Base-by-base conservation (phyloP, 345 rosid genomes). In the Pistacia vera region DNA sequence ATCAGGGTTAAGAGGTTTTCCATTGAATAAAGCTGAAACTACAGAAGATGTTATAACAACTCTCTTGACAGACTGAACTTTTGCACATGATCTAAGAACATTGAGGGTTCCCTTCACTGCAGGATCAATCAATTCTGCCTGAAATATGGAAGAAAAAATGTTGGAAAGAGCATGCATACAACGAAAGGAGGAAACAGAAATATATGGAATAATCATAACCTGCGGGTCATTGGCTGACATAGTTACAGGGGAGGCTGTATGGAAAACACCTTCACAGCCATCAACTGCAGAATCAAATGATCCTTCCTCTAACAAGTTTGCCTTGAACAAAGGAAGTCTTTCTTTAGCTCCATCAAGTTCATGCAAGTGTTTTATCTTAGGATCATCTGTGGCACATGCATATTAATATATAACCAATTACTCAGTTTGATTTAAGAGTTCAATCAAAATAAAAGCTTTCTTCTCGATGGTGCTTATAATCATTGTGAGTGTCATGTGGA, bases 101-200 rank as follows among this genome's bases (percentile, higher is more conserved):
- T 88, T 88, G 0, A 88, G 72, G 35, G 88, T 90, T 58, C 89
- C 89, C 72, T 83, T 88, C 10, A 90, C 28, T 4, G 88, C 90
- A 54, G 88, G 84, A 52, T 85, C 86, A 18, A 90, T 78, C 48
- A 90, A 3, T 41, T 88, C 87, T 1, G 60, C 79, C 86, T 80
- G 79, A 64, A 67, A 46, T 30, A 16, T 63, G 2, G 66, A 33
- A 62, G 18, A 33, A 62, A 62, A 14, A 54, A 54, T 16, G 16
- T 54, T 16, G 18, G n/a, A 16, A 54, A 20, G 0, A 54, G 57
- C 4, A 41, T 41, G 1, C 8, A 7, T 5, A 41, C 6, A 38
- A 6, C 2, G 7, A 38, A 38, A 38, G 41, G 41, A 6, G 41
- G 7, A 38, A 30, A 20, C 44, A 3, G 44, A 46, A 25, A 13